Conservation (phyloP, 2,329 filamentous ascomycete species). For the Blumeria graminis region DNA sequence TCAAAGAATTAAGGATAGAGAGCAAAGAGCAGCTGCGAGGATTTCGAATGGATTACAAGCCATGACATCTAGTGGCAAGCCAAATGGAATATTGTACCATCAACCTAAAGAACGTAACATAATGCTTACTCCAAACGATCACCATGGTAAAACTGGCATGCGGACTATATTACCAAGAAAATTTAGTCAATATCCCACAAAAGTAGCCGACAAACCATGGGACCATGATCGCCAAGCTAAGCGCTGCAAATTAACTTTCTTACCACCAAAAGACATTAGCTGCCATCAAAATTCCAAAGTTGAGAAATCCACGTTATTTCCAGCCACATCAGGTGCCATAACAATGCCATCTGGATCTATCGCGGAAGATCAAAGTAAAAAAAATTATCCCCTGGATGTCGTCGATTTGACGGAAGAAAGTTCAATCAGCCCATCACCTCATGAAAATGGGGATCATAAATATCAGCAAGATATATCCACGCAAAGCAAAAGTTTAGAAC, state of each 20-base stretch:
- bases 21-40: slow-evolving; percentile 20
- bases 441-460: too few relatives aligned
- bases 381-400: too few relatives aligned
- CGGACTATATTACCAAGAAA: slow-evolving; percentile 42
- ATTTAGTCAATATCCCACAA: slow-evolving; percentile 19
- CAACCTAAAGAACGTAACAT: slow-evolving; percentile 35
- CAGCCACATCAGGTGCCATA: too few relatives aligned
- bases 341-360: too few relatives aligned
- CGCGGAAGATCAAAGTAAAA: too few relatives aligned
- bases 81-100: slow-evolving; percentile 20
- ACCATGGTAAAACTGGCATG: slow-evolving; percentile 33
- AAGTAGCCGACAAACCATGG: slow-evolving; percentile 3
- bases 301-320: too few relatives aligned
- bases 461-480: too few relatives aligned
- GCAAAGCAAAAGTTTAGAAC: too few relatives aligned
- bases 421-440: too few relatives aligned
- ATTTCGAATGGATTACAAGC: slow-evolving; percentile 12
- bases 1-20: slow-evolving; percentile 36
- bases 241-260: slow-evolving; percentile 18
- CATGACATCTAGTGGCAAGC: slow-evolving; percentile 2
- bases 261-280: slow-evolving; percentile 21
- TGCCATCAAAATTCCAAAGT: slow-evolving; percentile 20
- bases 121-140: slow-evolving; percentile 37
- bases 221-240: slow-evolving; percentile 18
- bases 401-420: too few relatives aligned